These are phyloP conservation scores for Blastobotrys peoriensis DNA, from an alignment of 805 yeast genomes.

Conservation along the genomic window DNA sequence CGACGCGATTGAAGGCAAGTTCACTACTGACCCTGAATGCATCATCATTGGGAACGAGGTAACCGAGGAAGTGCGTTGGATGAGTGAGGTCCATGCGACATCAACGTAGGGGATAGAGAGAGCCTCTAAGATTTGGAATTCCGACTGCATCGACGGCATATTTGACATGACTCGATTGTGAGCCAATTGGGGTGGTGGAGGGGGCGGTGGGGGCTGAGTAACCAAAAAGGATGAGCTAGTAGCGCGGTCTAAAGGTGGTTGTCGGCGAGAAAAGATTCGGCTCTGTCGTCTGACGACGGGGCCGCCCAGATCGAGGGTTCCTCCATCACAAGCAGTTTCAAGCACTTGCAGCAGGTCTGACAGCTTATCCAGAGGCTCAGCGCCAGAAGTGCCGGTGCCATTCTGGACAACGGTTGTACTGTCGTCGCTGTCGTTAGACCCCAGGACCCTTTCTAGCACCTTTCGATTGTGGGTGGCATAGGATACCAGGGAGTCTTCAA, in stretches of 20 bases:
- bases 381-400: neutral
- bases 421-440: neutral
- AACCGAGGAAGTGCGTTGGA: slow-evolving; percentile 4
- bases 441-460: neutral
- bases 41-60: slow-evolving; percentile 44
- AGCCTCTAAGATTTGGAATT: slow-evolving; percentile 23
- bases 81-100: slow-evolving; percentile 14
- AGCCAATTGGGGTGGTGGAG: neutral
- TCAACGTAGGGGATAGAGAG: slow-evolving; percentile 28
- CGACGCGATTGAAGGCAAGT: slow-evolving; percentile 13
- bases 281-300: slow-evolving; percentile 5
- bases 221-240: slow-evolving; percentile 9
- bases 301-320: slow-evolving; percentile 7
- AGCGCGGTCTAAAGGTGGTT: slow-evolving; percentile 4
- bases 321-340: slow-evolving; percentile 5
- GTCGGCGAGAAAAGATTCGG: slow-evolving; percentile 1
- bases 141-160: neutral
- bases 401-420: neutral
- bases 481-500: slow-evolving; percentile 1
- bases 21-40: slow-evolving; percentile 21
- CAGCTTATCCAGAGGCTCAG: slow-evolving; percentile 20
- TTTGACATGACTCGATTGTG: slow-evolving; percentile 9
- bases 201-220: too few relatives aligned
- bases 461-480: neutral
- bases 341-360: slow-evolving; percentile 4